Conservation (phyloP, 768 basidiomycete species). For the Rhizopogon salebrosus region DNA sequence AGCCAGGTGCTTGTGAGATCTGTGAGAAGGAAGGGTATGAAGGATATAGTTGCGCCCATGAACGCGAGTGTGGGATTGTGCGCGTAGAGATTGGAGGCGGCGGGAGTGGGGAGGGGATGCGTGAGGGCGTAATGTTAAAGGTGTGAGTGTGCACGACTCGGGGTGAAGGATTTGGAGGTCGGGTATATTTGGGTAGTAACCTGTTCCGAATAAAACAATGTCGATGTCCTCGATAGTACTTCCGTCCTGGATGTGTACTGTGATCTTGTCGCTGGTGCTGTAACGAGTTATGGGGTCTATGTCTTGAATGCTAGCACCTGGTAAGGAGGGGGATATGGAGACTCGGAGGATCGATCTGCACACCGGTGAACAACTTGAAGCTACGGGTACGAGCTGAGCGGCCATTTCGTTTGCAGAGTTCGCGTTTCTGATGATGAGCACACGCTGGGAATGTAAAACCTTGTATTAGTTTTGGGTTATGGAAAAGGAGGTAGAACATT, state of each 20-base stretch:
- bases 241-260: slow-evolving; percentile 32
- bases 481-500: slow-evolving; percentile 16
- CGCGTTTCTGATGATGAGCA: slow-evolving; percentile 45
- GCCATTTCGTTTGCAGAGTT: slow-evolving; percentile 52
- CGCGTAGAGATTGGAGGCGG: no score
- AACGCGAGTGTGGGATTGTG: no score
- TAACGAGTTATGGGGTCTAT: slow-evolving; percentile 37
- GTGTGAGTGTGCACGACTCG: no score
- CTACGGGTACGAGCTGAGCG: slow-evolving; percentile 36
- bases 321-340: slow-evolving; percentile 38
- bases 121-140: no score
- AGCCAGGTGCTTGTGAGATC: slow-evolving; percentile 45
- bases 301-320: slow-evolving; percentile 37
- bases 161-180: no score
- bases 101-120: no score
- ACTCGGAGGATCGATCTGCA: slow-evolving; percentile 42
- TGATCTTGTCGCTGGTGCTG: slow-evolving; percentile 21
- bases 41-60: slow-evolving; percentile 43
- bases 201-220: no score
- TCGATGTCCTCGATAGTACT: no score
- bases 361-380: slow-evolving; percentile 34
- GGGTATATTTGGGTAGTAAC: no score
- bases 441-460: slow-evolving; percentile 27
- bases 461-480: no score
- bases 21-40: slow-evolving; percentile 41